These are phyloP conservation scores for Picochlorum sp. DNA, from an alignment of 139 green algal species.

Conservation along the genomic window DNA sequence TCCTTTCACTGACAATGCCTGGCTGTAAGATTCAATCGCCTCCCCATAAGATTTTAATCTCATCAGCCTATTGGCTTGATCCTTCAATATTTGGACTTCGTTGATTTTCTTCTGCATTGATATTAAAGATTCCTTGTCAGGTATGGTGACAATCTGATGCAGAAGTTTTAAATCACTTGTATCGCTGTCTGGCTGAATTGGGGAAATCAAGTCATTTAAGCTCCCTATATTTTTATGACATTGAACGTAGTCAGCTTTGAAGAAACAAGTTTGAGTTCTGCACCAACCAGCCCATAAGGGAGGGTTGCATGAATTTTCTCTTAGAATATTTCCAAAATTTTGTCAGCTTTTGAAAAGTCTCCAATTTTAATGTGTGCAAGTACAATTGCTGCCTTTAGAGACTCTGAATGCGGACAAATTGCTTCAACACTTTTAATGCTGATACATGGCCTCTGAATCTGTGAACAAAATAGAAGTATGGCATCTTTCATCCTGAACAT, in stretches of 20 bases:
- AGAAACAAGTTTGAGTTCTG: constrained; percentile 16
- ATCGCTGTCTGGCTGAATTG: too few species aligned
- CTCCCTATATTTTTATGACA: constrained; percentile 3
- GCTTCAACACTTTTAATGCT: background rate
- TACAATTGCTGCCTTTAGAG: background rate
- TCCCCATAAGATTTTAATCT: constrained; percentile 24
- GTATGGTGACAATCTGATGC: too few species aligned
- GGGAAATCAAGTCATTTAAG: too few species aligned
- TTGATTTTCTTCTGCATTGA: constrained; percentile 7
- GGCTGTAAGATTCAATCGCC: constrained; percentile 40
- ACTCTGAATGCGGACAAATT: background rate
- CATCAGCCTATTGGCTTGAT: constrained; percentile 48
- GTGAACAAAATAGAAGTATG: constrained; percentile 1
- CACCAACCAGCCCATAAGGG: constrained; percentile 16
- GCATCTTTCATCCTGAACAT: background rate
- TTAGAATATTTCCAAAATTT: background rate
- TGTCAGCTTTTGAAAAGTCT: background rate
- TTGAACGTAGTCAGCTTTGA: constrained; percentile 8
- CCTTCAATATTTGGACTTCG: constrained; percentile 26
- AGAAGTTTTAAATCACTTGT: too few species aligned
- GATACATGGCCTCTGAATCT: background rate
- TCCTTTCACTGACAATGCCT: constrained; percentile 24
- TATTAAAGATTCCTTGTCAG: too few species aligned
- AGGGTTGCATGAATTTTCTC: background rate
- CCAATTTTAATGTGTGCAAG: background rate